Base-by-base conservation (phyloP, 306 rosid genomes). In the Quillaja saponaria region DNA sequence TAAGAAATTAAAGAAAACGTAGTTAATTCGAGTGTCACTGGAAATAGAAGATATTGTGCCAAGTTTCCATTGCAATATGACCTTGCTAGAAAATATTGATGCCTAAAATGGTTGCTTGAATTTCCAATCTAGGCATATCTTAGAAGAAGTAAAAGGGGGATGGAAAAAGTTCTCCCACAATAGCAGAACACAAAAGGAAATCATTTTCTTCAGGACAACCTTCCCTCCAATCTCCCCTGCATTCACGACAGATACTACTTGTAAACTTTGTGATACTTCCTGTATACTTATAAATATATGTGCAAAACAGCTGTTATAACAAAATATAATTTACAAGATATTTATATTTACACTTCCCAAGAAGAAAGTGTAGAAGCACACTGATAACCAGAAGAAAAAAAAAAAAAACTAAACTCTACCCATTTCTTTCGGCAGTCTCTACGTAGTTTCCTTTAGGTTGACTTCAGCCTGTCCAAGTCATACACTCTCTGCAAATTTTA, bases 381-480 rank as follows among this genome's bases (percentile, higher is more conserved):
- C 46, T 18, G 38, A 55, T 34, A 12, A 59, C 49, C 18, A 25
- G 31, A 25, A n/a, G n/a, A n/a, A n/a, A n/a, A n/a, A n/a, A n/a
- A n/a, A n/a, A 49, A 59, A 68, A 60, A 13, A 54, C 4, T 35
- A 34, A 64, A 34, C 65, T 75, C n/a, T 49, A 66, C 50, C 58
- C 10, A 1, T 45, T 46, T 71, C 69, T 58, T 52, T 65, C 40
- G 31, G 31, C 31, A 25, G 31, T 25, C 31, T 25, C 31, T 25
- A 25, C 31, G 31, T 25, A 25, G 31, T 25, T 25, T 62, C 63
- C 60, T 75, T 82, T 71, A 89, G 18, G 65, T 45, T 66, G 95
- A 71, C 73, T 84, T 89, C 64, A 89, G 67, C 73, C 53, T 78
- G 25, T 89, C 89, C 84, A 89, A 76, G 72, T 73, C 54, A 66